Evolutionary conservation across 164 flowering plant genomes (phyloP), one percentile per base, ranked within the genome.

Genomic region (Euptelea pleiosperma): DNA sequence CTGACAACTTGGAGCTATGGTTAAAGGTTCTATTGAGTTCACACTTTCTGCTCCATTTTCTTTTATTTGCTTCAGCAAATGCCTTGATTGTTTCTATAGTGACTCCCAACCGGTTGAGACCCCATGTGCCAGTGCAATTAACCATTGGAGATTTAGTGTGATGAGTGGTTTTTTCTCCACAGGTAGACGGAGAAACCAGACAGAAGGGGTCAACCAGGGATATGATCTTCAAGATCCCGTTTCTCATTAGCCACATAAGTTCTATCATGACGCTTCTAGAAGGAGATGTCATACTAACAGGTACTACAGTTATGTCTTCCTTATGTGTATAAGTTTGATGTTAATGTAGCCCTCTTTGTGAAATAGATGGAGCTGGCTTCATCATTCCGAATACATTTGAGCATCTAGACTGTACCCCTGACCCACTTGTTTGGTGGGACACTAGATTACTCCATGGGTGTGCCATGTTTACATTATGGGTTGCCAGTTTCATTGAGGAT

Each of bases 211-310:
- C 88, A 52, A 94, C 99, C 14, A 75, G 66, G 58, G 99, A 91
- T 71, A 94, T 88, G 97, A 91, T 94, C 6, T 94, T 94, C 55
- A 86, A 81, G 78, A 74, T 94, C 56, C 99, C 99, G 10, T 87
- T 54, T 74, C 86, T 94, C 52, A 74, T 94, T 55, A 94, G 99
- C 83, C 85, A 91, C 74, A 91, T 94, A 67, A 94, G 97, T 64
- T 91, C 96, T 31, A 63, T 85, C 57, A 83, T 94, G 84, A 94
- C 99, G 0, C 96, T 94, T 75, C 60, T 87, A 55, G 96, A 94
- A 79, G 99, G 99, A 64, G 99, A 94, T 74, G 93, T 94, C 47
- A 91, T 94, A 57, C 77, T 94, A 52, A 94, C 99, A 75, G 99
- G 99, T 88, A 83, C 52, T 39, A 11, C 41, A 22, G n/a, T 15